Evolutionary conservation across 371 early-diverging fungal species (phyloP).

Genomic region (Cladochytrium tenue): DNA sequence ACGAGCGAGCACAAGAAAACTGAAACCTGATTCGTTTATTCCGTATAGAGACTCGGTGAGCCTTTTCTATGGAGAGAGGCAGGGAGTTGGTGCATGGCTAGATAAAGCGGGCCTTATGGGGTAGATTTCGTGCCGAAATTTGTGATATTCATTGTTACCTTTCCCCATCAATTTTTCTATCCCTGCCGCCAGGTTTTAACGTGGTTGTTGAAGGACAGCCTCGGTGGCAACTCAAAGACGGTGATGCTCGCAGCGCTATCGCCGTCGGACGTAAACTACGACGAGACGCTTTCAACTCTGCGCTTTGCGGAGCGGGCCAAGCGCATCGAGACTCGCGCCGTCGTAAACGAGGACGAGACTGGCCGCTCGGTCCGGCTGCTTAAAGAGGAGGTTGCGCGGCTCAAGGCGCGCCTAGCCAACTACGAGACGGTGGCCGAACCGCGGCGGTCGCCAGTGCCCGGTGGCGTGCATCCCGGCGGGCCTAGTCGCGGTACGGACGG

Average conservation of each 20-base stretch:
- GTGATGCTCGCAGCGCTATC: slow-evolving; percentile 85
- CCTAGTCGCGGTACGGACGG: not conserved
- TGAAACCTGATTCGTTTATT: slow-evolving; percentile 49
- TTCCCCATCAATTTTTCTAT: not conserved
- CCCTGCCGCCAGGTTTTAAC: slow-evolving; percentile 72
- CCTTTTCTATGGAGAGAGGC: too few species aligned
- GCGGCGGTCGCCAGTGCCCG: not conserved
- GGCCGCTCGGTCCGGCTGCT: slow-evolving; percentile 84
- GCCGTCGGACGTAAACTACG: slow-evolving; percentile 44
- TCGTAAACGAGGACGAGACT: slow-evolving; percentile 89
- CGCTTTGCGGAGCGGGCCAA: slow-evolving; percentile 95
- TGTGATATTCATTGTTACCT: not conserved
- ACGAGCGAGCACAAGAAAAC: slow-evolving; percentile 2
- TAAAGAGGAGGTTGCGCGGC: slow-evolving; percentile 75
- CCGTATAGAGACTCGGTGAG: slow-evolving; percentile 91
- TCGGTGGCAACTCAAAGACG: slow-evolving; percentile 92
- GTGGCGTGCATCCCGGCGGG: not conserved
- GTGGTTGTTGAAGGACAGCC: slow-evolving; percentile 89
- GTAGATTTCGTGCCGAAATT: not conserved
- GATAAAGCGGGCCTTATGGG: too few species aligned
- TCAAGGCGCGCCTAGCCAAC: slow-evolving; percentile 65
- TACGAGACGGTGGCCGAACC: slow-evolving; percentile 56
- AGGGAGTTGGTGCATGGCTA: too few species aligned
- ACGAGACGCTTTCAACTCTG: slow-evolving; percentile 91
- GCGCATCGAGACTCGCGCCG: slow-evolving; percentile 85